Percentiles rank a stretch among this genome's conserved stretches.
Evolutionary conservation across 768 basidiomycete genomes (phyloP).

Genomic region (Amanita rimosa): DNA sequence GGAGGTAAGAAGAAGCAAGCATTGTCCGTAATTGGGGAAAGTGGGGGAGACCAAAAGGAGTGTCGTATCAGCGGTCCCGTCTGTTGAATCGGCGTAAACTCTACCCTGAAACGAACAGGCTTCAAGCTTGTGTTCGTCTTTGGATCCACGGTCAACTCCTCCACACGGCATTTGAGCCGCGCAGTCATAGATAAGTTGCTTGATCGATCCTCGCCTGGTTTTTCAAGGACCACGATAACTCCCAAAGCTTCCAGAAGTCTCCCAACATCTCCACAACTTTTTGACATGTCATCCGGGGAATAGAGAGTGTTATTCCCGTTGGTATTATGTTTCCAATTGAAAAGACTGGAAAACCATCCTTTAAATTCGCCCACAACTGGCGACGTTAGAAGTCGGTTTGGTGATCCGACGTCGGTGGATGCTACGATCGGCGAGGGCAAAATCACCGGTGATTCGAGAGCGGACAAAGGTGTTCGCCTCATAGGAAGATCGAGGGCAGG

Average conservation of each 20-base stretch:
- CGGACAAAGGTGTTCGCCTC: slow-evolving; percentile 33
- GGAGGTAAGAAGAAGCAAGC: slow-evolving; percentile 9
- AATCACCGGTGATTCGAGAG: slow-evolving; percentile 28
- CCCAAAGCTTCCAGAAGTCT: slow-evolving; percentile 58
- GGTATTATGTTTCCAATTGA: slow-evolving; percentile 68
- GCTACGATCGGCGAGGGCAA: slow-evolving; percentile 17
- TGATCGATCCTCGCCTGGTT: not conserved
- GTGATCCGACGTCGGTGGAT: not conserved
- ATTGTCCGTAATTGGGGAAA: slow-evolving; percentile 13
- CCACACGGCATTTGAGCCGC: slow-evolving; percentile 37
- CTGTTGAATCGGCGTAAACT: slow-evolving; percentile 34
- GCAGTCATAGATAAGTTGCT: not conserved
- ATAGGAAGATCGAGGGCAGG: slow-evolving; percentile 44
- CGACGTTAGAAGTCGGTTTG: slow-evolving; percentile 34
- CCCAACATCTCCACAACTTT: slow-evolving; percentile 54
- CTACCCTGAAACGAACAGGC: slow-evolving; percentile 74
- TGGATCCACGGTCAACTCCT: slow-evolving; percentile 31
- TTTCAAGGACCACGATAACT: slow-evolving; percentile 28
- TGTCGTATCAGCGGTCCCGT: slow-evolving; percentile 1
- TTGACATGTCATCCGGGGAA: slow-evolving; percentile 41
- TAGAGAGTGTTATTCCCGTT: slow-evolving; percentile 27
- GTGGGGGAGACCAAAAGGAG: slow-evolving; percentile 9
- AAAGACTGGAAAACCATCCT: slow-evolving; percentile 92
- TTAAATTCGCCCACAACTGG: slow-evolving; percentile 79
- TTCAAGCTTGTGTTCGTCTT: slow-evolving; percentile 45